Evolutionary conservation across 371 early-diverging fungal genomes (phyloP), one percentile per base, ranked within the genome.

Genomic region (Mortierella sp.): DNA sequence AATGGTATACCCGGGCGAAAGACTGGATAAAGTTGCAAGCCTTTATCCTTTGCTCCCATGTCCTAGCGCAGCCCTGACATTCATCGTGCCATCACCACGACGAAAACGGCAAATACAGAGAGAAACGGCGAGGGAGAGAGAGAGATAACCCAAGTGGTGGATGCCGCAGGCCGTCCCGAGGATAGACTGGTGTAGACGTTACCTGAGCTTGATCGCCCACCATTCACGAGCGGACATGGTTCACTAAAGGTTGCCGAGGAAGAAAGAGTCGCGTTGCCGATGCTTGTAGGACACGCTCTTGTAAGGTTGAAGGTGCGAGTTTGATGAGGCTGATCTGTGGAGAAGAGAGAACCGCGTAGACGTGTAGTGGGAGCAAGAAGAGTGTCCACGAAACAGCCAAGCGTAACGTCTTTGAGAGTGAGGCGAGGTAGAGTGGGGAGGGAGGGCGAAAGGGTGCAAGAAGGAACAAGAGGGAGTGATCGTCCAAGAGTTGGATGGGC

Each of bases 171-270:
- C 28, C 47, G 54, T 23, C 50, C 30, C 16, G 21, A 31, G 48
- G 14, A 10, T 19, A 9, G 31, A 19, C 7, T 6, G 0, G 27
- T 41, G 28, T 19, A 23, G 30, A 27, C 41, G 27, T 51, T 73
- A 74, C 76, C 76, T 68, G 69, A 74, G 76, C 68, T 74, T 74
- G 61, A 31, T 69, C 53, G 76, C 64, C 76, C 76, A 74, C 76
- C 76, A 74, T 64, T 68, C 65, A 54, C 76, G 76, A 50, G 69
- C 34, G 61, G 76, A 56, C 76, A 74, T 74, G 68, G 47, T 49
- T 54, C 48, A 48, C 30, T 24, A 43, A 27, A 23, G 14, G n/a
- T 14, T 21, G 34, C 46, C 56, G 21, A 4, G 54, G 30, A 21
- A 45, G 30, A 27, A 23, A 51, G 54, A 41, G 71, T 62, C 62